These are phyloP conservation scores for Chlorella sp. DNA, from an alignment of 139 green algal species.

Conservation along the genomic window DNA sequence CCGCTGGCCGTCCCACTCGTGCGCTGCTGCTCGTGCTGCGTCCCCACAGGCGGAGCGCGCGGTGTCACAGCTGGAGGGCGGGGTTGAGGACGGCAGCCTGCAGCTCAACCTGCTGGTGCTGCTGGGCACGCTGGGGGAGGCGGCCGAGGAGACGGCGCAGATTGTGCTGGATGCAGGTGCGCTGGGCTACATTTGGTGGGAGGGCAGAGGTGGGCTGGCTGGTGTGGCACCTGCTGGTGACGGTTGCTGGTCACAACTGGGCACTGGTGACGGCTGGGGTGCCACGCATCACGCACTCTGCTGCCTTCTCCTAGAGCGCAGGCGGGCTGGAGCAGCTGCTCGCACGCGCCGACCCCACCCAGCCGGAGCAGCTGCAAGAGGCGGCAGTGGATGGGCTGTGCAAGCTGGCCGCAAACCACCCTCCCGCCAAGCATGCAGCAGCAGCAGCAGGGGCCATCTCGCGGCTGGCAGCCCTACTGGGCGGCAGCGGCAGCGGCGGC, in stretches of 20 bases:
- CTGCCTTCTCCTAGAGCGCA: too few relatives aligned
- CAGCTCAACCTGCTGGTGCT: constrained; percentile 34
- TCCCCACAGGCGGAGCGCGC: constrained; percentile 8
- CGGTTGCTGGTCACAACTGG: too few relatives aligned
- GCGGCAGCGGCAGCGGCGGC: not conserved
- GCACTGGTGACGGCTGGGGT: too few relatives aligned
- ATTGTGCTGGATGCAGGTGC: constrained; percentile 13
- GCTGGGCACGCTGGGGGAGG: constrained; percentile 35
- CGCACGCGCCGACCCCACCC: not conserved
- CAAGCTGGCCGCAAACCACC: constrained; percentile 22
- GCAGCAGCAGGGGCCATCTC: not conserved
- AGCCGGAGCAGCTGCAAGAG: constrained; percentile 23
- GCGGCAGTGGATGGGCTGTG: constrained; percentile 35
- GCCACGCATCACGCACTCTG: too few relatives aligned
- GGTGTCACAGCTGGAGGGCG: not conserved
- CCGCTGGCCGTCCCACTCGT: not conserved
- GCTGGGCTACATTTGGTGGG: too few relatives aligned
- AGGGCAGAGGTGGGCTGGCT: too few relatives aligned
- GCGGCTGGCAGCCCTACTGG: too few relatives aligned
- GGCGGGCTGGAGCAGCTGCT: constrained; percentile 28
- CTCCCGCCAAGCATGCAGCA: not conserved
- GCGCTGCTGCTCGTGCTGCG: not conserved
- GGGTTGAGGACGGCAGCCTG: not conserved
- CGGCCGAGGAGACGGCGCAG: not conserved
- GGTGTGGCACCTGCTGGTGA: too few relatives aligned